phyloP scores from a whole-genome alignment of 805 yeast genomes.

The Candida morakotiae region DNA sequence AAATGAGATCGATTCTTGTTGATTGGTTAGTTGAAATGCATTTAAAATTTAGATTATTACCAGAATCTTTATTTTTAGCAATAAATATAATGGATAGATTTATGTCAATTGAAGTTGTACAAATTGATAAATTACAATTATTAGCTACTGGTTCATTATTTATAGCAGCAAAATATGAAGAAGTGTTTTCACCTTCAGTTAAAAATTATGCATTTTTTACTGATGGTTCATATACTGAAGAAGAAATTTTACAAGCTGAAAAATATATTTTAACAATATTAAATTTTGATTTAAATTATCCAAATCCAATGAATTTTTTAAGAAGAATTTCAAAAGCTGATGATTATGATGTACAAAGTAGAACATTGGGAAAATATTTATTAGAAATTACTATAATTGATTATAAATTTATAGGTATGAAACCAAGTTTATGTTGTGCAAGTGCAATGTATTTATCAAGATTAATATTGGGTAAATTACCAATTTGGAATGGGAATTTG shows the following conservation, averaged over 20 bases:
- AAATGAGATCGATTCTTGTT: slow-evolving; percentile 81
- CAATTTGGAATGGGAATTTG: slow-evolving; percentile 80
- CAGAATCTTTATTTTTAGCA: slow-evolving; percentile 81
- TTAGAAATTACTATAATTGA: slow-evolving; percentile 76
- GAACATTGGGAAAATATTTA: slow-evolving; percentile 82
- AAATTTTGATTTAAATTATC: slow-evolving; percentile 73
- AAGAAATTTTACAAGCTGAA: slow-evolving; percentile 81
- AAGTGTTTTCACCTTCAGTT: slow-evolving; percentile 82
- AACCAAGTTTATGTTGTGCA: slow-evolving; percentile 81
- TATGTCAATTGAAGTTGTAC: slow-evolving; percentile 68
- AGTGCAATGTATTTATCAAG: slow-evolving; percentile 84
- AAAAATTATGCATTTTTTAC: slow-evolving; percentile 83
- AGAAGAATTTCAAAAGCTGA: slow-evolving; percentile 89
- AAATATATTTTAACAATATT: slow-evolving; percentile 68
- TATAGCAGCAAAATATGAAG: slow-evolving; percentile 92
- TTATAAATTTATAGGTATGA: slow-evolving; percentile 64
- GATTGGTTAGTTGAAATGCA: slow-evolving; percentile 95
- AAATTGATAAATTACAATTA: slow-evolving; percentile 75
- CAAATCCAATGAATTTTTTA: slow-evolving; percentile 86
- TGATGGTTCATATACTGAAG: slow-evolving; percentile 78
- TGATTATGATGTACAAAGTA: slow-evolving; percentile 76
- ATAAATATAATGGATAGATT: slow-evolving; percentile 86
- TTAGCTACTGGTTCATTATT: slow-evolving; percentile 82
- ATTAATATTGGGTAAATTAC: slow-evolving; percentile 59
- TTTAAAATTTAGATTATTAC: slow-evolving; percentile 72